Base-by-base conservation (phyloP, 83 land plant genomes). In the Larix sibirica region DNA sequence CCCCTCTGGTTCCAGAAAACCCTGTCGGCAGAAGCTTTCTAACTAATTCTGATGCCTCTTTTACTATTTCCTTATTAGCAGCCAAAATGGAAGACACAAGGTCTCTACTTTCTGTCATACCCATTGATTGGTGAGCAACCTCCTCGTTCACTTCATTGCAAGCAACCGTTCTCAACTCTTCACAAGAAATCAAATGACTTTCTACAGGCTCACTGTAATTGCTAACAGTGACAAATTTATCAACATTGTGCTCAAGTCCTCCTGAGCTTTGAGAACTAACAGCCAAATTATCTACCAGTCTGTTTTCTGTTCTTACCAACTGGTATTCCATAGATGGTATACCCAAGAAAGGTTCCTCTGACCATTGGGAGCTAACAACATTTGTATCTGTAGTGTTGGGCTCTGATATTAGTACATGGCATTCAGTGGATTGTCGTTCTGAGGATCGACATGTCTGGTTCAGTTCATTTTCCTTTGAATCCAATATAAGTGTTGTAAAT, bases 1-100 rank as follows among this genome's bases (percentile, higher is more conserved):
- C 8, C 47, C 14, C 54, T 13, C 31, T n/a, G 3, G 14, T 76
- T 47, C 78, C 33, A 63, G 77, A 69, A 4, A 59, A 13, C 85
- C 26, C 73, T 50, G 28, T 14, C 10, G 88, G 84, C 54, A 85
- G 59, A 59, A 86, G 47, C 56, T 86, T 89, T 60, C 62, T 62
- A 63, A 92, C 80, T 14, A 68, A 79, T 62, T 89, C 87, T 10
- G 86, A 81, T 9, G 92, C 81, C 62, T 66, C 63, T 44, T 58
- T 80, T 5, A 96, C 92, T 79, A 71, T 70, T 24, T 89, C 90
- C 81, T 82, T 84, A 80, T 96, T 96, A 23, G 81, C 79, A 63
- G 83, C 81, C 38, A 85, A 82, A 13, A 94, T 88, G 65, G 69
- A 75, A 81, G 82, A 68, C 38, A 28, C 42, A 4, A 14, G 17